Evolutionary conservation across 2,329 filamentous ascomycete genomes (phyloP).

Genomic region (Fusarium veterinarium): DNA sequence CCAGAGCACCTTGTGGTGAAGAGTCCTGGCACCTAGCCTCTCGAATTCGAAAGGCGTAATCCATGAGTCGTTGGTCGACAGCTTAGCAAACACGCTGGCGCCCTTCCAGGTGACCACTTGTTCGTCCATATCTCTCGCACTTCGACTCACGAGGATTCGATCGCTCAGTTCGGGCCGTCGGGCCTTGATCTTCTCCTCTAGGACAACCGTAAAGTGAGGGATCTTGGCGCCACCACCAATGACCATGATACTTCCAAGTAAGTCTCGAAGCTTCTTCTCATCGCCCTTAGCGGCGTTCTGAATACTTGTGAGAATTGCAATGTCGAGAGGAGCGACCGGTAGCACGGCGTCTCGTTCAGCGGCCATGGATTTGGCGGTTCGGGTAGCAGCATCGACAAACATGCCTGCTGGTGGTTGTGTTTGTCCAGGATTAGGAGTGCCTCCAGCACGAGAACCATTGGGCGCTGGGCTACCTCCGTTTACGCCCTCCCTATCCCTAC

Average conservation of each 20-base stretch:
- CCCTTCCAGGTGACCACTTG: conserved; percentile 99
- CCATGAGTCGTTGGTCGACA: conserved; percentile 96
- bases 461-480: conserved; percentile 66
- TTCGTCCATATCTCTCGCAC: conserved; percentile 92
- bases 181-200: conserved; percentile 84
- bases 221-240: conserved; percentile 87
- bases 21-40: conserved; percentile 79
- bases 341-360: conserved; percentile 82
- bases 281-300: conserved; percentile 87
- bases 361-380: conserved; percentile 66
- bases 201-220: conserved; percentile 79
- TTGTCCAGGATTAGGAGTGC: conserved; percentile 55
- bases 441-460: conserved; percentile 62
- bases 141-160: conserved; percentile 72
- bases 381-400: conserved; percentile 63
- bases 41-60: conserved; percentile 90
- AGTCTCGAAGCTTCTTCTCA: conserved; percentile 92
- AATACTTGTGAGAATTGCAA: conserved; percentile 90
- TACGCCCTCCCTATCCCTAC: conserved; percentile 54
- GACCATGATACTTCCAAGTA: conserved; percentile 90
- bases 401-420: conserved; percentile 56
- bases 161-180: conserved; percentile 71
- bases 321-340: conserved; percentile 85
- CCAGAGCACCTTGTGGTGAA: conserved; percentile 85
- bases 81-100: conserved; percentile 92